These are phyloP conservation scores for Phenoliferia sp. DNA, from an alignment of 1,284 basidiomycete species.

Conservation along the genomic window DNA sequence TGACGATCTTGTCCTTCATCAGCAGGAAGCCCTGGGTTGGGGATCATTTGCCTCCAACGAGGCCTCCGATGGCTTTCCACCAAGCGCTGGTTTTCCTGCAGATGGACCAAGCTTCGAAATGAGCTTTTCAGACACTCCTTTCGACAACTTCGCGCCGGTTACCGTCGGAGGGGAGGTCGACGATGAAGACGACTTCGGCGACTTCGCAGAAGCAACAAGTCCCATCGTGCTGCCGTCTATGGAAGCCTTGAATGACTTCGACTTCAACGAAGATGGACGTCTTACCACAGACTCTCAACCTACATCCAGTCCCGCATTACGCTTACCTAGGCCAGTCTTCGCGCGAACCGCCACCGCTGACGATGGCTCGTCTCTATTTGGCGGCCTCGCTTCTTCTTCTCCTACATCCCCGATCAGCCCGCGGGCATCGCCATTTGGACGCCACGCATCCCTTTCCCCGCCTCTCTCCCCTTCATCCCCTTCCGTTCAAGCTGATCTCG, in stretches of 20 bases:
- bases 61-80: slow-evolving; percentile 57
- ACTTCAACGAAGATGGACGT: slow-evolving; percentile 16
- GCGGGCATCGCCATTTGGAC: not conserved
- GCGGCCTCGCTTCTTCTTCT: slow-evolving; percentile 17
- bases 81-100: slow-evolving; percentile 55
- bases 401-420: not conserved
- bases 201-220: slow-evolving; percentile 29
- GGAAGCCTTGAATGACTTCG: slow-evolving; percentile 26
- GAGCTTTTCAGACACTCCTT: slow-evolving; percentile 14
- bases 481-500: slow-evolving; percentile 7
- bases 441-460: not conserved
- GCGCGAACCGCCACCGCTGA: slow-evolving; percentile 3
- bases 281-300: not conserved
- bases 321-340: slow-evolving; percentile 8
- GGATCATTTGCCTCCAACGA: slow-evolving; percentile 58
- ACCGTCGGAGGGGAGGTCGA: not conserved
- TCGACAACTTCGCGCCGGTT: slow-evolving; percentile 16
- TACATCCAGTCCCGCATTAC: not conserved
- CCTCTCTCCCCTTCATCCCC: not conserved
- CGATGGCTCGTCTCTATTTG: slow-evolving; percentile 27
- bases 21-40: slow-evolving; percentile 54
- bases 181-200: slow-evolving; percentile 35
- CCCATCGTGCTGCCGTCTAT: slow-evolving; percentile 22
- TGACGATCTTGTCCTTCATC: slow-evolving; percentile 2
- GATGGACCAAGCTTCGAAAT: slow-evolving; percentile 62